These are phyloP conservation scores for Phaeosphaeriaceae sp. DNA, from an alignment of 2,329 filamentous ascomycete genomes.

Conservation along the genomic window DNA sequence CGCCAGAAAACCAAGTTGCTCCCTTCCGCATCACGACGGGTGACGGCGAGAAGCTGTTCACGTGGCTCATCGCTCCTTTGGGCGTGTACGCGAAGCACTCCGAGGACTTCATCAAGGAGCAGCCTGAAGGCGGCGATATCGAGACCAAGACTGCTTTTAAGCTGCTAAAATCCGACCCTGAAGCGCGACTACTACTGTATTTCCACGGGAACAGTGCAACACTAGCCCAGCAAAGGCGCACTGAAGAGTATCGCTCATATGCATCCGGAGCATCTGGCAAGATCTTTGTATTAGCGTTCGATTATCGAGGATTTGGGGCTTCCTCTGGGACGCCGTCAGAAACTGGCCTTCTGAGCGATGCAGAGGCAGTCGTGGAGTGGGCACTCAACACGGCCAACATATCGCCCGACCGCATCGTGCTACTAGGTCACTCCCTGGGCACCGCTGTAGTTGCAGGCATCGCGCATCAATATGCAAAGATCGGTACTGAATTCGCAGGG, in stretches of 20 bases:
- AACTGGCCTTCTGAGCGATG: slow-evolving; percentile 79
- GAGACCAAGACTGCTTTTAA: slow-evolving; percentile 57
- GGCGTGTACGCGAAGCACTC: slow-evolving; percentile 76
- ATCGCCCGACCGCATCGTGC: slow-evolving; percentile 73
- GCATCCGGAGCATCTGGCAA: slow-evolving; percentile 65
- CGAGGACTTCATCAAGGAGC: slow-evolving; percentile 64
- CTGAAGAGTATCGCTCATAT: slow-evolving; percentile 78
- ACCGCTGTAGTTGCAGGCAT: slow-evolving; percentile 82
- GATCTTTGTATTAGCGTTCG: slow-evolving; percentile 78
- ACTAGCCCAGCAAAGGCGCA: slow-evolving; percentile 78
- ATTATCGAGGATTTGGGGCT: slow-evolving; percentile 88
- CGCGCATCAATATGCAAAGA: slow-evolving; percentile 70
- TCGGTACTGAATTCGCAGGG: slow-evolving; percentile 74
- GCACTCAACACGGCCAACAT: slow-evolving; percentile 72
- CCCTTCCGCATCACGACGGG: slow-evolving; percentile 78
- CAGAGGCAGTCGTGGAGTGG: slow-evolving; percentile 75
- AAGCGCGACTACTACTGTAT: slow-evolving; percentile 63
- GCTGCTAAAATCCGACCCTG: slow-evolving; percentile 59
- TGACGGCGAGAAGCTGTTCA: slow-evolving; percentile 79
- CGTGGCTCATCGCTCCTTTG: slow-evolving; percentile 90
- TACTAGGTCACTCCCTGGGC: slow-evolving; percentile 87
- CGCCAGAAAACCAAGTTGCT: slow-evolving; percentile 79
- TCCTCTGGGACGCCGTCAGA: slow-evolving; percentile 83
- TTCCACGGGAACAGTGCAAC: slow-evolving; percentile 72
- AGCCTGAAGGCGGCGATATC: slow-evolving; percentile 50